phyloP scores from a whole-genome alignment of 2,329 filamentous ascomycete genomes.

The Fusarium sp. region DNA sequence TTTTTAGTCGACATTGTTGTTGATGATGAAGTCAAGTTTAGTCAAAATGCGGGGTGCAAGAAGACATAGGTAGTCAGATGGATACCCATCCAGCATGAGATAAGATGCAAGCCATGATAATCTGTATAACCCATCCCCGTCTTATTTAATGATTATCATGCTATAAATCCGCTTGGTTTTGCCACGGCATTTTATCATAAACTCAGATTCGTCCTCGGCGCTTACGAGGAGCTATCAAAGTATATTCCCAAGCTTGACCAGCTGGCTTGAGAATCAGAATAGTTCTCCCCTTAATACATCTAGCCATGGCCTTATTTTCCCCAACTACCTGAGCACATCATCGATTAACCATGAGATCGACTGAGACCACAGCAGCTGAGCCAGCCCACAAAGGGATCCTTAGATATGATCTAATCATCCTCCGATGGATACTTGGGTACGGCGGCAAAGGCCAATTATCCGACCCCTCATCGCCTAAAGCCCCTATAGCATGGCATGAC shows the following conservation, averaged over 20 bases:
- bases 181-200: too few species aligned
- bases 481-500: constrained; percentile 2
- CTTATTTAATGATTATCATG: too few species aligned
- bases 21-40: constrained; percentile 9
- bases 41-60: constrained; percentile 26
- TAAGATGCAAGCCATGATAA: not conserved
- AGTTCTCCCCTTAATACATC: too few species aligned
- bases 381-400: constrained; percentile 31
- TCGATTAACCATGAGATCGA: not conserved
- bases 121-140: not conserved
- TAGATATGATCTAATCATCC: constrained; percentile 33
- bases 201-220: too few species aligned
- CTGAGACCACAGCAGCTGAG: not conserved
- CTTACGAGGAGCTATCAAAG: too few species aligned
- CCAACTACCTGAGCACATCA: not conserved
- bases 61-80: constrained; percentile 1
- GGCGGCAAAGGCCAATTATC: constrained; percentile 5
- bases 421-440: constrained; percentile 36
- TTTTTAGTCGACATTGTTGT: constrained; percentile 32
- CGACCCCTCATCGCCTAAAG: not conserved
- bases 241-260: too few species aligned
- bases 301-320: not conserved
- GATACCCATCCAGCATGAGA: not conserved
- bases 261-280: too few species aligned
- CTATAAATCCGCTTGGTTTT: too few species aligned